Base-by-base conservation (phyloP, 768 basidiomycete genomes). In the Russula earlei region DNA sequence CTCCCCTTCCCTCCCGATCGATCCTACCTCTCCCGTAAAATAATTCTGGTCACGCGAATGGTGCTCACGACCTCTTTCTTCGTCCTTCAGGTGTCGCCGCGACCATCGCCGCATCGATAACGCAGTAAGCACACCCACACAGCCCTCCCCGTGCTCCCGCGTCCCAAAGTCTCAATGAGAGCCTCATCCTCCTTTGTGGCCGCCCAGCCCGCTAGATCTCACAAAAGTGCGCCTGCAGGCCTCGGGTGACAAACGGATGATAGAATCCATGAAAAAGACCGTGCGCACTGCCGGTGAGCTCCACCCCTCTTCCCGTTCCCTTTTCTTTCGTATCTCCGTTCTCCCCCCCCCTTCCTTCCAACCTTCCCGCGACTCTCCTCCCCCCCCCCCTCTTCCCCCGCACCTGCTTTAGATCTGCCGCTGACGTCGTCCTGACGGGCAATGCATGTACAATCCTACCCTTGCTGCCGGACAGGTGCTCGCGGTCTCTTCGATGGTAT, bases 191-290 rank as follows among this genome's bases (percentile, higher is more conserved):
- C 20, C 27, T 6, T 4, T 20, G 37, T 25, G 42, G 8, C 37
- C 20, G 8, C 37, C n/a, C 65, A 87, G 85, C 68, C 89, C 90
- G 27, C 73, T 92, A 47, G 89, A 92, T 74, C 76, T 94, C 54
- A 94, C 91, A 24, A 94, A 94, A 76, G 89, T 92, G 67, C 80
- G 91, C 52, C 73, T 95, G 56, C 91, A 95, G 69, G 91, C 91
- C 5, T 88, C 89, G 1, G 91, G 90, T 40, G 91, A 94, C 73
- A 92, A 91, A 70, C 79, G 86, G 52, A 93, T 95, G 91, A 72
- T 93, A 67, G 72, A 82, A 67, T 87, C 85, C 59, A 76, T 95
- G 6, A 75, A 77, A 68, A 92, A 92, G 77, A 94, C 91, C 0
- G 75, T 91, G 53, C 74, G 78, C 66, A 88, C 85, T 6, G 87